Evolutionary conservation across 768 basidiomycete genomes (phyloP).

Genomic region (Dictyophora rubrovolvata): DNA sequence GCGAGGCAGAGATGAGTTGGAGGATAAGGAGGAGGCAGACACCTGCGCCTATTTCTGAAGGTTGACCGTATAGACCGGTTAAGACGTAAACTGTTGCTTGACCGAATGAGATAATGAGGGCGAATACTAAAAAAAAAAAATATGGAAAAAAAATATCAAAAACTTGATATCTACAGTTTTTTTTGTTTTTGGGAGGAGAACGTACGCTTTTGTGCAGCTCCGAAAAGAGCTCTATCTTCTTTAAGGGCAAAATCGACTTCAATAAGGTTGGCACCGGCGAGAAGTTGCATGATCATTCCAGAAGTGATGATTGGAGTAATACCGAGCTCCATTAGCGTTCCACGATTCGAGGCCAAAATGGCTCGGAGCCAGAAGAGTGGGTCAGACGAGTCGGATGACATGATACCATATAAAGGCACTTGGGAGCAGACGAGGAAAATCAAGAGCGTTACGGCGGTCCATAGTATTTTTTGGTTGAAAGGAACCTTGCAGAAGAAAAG

Average conservation of each 20-base stretch:
- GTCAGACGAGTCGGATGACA: slow-evolving; percentile 98
- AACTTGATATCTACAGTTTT: background rate
- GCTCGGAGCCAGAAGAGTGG: slow-evolving; percentile 99
- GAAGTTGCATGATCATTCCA: slow-evolving; percentile 99
- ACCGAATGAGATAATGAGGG: slow-evolving; percentile 90
- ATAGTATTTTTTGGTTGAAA: slow-evolving; percentile 97
- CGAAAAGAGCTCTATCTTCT: slow-evolving; percentile 92
- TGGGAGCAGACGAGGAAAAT: slow-evolving; percentile 99
- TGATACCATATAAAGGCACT: slow-evolving; percentile 98
- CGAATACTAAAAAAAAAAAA: slow-evolving; percentile 77
- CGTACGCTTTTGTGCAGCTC: slow-evolving; percentile 94
- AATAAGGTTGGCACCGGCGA: slow-evolving; percentile 94
- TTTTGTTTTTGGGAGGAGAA: slow-evolving; percentile 16
- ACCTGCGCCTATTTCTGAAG: slow-evolving; percentile 86
- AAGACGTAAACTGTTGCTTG: slow-evolving; percentile 96
- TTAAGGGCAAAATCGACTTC: slow-evolving; percentile 96
- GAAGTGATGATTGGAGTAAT: slow-evolving; percentile 96
- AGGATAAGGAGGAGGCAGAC: slow-evolving; percentile 95
- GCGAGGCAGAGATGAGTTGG: slow-evolving; percentile 85
- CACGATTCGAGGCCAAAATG: slow-evolving; percentile 96
- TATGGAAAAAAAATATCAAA: background rate
- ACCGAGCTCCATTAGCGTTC: slow-evolving; percentile 98
- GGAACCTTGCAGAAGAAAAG: slow-evolving; percentile 53
- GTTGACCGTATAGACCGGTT: slow-evolving; percentile 93
- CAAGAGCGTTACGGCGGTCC: slow-evolving; percentile 97